Percentiles rank a stretch among this genome's conserved stretches.
phyloP scores from a whole-genome alignment of 2,329 filamentous ascomycete genomes.

The Alternaria atra region DNA sequence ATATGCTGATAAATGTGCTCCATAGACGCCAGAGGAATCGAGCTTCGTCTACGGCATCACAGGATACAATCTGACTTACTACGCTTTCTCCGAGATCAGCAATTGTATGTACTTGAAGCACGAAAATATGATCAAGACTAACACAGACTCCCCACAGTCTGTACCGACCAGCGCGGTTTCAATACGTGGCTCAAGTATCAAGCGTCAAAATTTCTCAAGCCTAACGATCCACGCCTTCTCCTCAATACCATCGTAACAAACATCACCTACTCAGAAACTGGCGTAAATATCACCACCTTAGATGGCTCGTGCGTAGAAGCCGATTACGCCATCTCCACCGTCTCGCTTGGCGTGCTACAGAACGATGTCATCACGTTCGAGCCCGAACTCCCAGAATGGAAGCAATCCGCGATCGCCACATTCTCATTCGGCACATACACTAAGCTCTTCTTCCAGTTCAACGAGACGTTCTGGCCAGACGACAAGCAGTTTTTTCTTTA shows the following conservation, averaged over 20 bases:
- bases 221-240: slow-evolving; percentile 65
- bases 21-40: slow-evolving; percentile 62
- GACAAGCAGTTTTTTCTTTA: slow-evolving; percentile 65
- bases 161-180: slow-evolving; percentile 69
- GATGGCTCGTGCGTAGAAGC: slow-evolving; percentile 67
- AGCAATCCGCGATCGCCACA: slow-evolving; percentile 68
- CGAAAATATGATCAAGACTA: slow-evolving; percentile 63
- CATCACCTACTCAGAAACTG: slow-evolving; percentile 62
- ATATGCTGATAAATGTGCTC: neutral
- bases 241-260: slow-evolving; percentile 67
- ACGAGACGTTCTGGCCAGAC: slow-evolving; percentile 71
- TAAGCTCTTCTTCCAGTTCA: slow-evolving; percentile 76
- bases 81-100: slow-evolving; percentile 12
- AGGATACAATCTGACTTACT: slow-evolving; percentile 61
- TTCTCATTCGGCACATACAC: slow-evolving; percentile 77
- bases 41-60: slow-evolving; percentile 65
- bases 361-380: slow-evolving; percentile 66
- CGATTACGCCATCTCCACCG: slow-evolving; percentile 71
- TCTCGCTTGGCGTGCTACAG: slow-evolving; percentile 74
- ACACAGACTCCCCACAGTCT: slow-evolving; percentile 68
- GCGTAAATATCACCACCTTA: slow-evolving; percentile 63
- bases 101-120: slow-evolving; percentile 3
- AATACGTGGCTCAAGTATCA: slow-evolving; percentile 66
- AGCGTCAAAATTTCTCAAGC: slow-evolving; percentile 64
- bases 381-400: slow-evolving; percentile 70